Percentiles rank a stretch among this genome's conserved stretches.
Conservation (phyloP, 306 rosid genomes). For the Medicago truncatula region MtrunA17r5.0-ANR NC_053049.1:42486501-42487000, state of each 20-base stretch:
- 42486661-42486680: not conserved
- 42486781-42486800: not conserved
- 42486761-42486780: not conserved
- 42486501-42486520: slow-evolving; percentile 1
- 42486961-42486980: too few relatives aligned
- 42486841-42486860: not conserved
- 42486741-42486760: not conserved
- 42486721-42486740: not conserved
- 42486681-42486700: not conserved
- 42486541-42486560: not conserved
- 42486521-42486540: not conserved
- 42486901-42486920: slow-evolving; percentile 5
- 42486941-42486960: not conserved
- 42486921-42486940: not conserved
- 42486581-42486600: not conserved
- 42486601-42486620: not conserved
- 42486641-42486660: not conserved
- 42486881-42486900: not conserved
- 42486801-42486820: not conserved
- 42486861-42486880: not conserved
- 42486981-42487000: too few relatives aligned
- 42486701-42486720: not conserved
- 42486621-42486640: slow-evolving; percentile 10
- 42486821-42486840: not conserved
- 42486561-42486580: too few relatives aligned